These are phyloP conservation scores for Ophiobolus disseminans DNA, from an alignment of 2,329 filamentous ascomycete species.

Conservation along the genomic window DNA sequence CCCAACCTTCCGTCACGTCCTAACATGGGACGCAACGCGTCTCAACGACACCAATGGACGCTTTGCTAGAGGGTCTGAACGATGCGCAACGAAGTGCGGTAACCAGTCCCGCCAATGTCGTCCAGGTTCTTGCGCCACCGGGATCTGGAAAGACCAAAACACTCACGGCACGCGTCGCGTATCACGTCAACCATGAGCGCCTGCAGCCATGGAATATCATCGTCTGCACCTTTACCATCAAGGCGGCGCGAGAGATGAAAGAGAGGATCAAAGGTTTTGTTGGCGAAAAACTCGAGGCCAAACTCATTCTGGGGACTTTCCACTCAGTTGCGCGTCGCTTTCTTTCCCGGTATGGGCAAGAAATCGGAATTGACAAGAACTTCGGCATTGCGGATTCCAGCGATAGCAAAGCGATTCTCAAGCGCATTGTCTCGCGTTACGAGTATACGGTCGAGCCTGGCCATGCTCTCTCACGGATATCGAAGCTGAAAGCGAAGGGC, in stretches of 20 bases:
- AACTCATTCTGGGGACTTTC: slow-evolving; percentile 88
- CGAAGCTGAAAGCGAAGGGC: slow-evolving; percentile 65
- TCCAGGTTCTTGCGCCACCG: slow-evolving; percentile 69
- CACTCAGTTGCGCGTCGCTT: slow-evolving; percentile 91
- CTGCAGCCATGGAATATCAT: slow-evolving; percentile 86
- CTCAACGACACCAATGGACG: slow-evolving; percentile 53
- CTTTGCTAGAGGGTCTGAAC: slow-evolving; percentile 69
- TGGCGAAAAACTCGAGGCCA: slow-evolving; percentile 76
- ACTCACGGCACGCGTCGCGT: slow-evolving; percentile 88
- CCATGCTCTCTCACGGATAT: slow-evolving; percentile 77
- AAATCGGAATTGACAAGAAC: slow-evolving; percentile 80
- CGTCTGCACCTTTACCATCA: slow-evolving; percentile 96
- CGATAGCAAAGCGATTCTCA: slow-evolving; percentile 80
- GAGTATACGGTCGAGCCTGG: slow-evolving; percentile 72
- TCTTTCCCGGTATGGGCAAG: slow-evolving; percentile 79
- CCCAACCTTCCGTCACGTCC: neutral
- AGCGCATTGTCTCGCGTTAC: slow-evolving; percentile 80
- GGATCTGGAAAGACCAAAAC: slow-evolving; percentile 93
- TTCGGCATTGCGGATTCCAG: slow-evolving; percentile 90
- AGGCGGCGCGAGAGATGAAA: slow-evolving; percentile 93
- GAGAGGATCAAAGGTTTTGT: slow-evolving; percentile 81
- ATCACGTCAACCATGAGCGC: slow-evolving; percentile 75
- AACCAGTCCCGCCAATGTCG: slow-evolving; percentile 64
- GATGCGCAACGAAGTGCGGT: slow-evolving; percentile 69
- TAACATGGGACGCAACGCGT: slow-evolving; percentile 17